Evolutionary conservation across 305 asterid species (phyloP).

Genomic region (Plantago coronopus): DNA sequence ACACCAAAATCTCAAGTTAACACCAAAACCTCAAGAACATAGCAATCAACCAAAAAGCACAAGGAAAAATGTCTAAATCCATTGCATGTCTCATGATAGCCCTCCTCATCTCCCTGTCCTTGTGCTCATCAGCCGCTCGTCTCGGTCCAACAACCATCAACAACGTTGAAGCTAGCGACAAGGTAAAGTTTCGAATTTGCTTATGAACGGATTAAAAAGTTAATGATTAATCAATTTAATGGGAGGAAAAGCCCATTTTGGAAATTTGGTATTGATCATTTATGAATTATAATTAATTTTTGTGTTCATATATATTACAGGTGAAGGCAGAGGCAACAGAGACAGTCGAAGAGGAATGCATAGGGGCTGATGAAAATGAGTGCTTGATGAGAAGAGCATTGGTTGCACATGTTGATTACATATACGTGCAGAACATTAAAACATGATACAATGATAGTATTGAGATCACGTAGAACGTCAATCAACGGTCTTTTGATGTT

Average conservation of each 20-base stretch:
- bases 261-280: too few species aligned
- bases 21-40: conserved; percentile 1
- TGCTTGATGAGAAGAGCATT: conserved; percentile 43
- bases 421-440: conserved; percentile 42
- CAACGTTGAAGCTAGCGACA: background rate
- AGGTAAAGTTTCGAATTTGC: background rate
- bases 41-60: background rate
- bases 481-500: too few species aligned
- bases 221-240: too few species aligned
- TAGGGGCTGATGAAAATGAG: conserved; percentile 37
- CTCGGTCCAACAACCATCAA: conserved; percentile 1
- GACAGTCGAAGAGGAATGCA: conserved; percentile 32
- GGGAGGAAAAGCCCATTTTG: too few species aligned
- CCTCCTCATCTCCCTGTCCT: conserved; percentile 31
- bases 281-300: background rate
- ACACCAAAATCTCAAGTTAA: too few species aligned
- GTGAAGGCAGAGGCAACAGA: conserved; percentile 14
- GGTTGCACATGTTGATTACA: conserved; percentile 49
- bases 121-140: conserved; percentile 27
- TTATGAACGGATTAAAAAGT: background rate
- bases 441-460: too few species aligned
- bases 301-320: conserved; percentile 9
- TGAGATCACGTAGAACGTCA: too few species aligned
- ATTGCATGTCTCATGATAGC: conserved; percentile 24
- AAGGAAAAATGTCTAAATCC: conserved; percentile 28